Base-by-base conservation (phyloP, 129 eudicot species). In the Deinandra increscens region DNA sequence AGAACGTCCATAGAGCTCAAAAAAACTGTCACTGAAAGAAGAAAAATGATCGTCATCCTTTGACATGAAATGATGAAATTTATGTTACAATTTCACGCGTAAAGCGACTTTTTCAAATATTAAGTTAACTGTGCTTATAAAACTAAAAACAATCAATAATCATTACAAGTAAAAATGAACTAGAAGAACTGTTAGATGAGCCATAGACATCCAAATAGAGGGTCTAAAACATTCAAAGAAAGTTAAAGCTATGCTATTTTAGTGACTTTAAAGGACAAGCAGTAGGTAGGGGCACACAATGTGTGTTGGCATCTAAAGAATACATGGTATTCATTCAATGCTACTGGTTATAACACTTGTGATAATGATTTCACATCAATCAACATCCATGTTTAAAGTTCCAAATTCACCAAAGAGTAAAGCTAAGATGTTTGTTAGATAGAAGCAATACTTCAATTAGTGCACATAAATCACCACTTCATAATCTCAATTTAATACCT, bases 231-330 rank as follows among this genome's bases (percentile, higher is more conserved):
- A 33, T 60, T 72, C 50, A 44, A 60, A 45, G 49, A 36, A 39
- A 67, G 59, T 17, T 67, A 36, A 55, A 66, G 61, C 53, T 36
- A 68, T 60, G 39, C 15, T n/a, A 55, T 29, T 33, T 54, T 41
- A 31, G 67, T 19, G 45, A 59, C 14, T 8, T 50, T 36, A 17
- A 46, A 76, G 70, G 59, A 76, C 75, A 68, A 37, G 29, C 26
- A 62, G 69, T 76, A 60, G 55, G 70, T 59, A 38, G 69, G 75
- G 81, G 70, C 71, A 60, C 34, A 60, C 26, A 68, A 65, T 68
- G 75, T 54, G 49, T 76, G 75, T 76, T 60, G 48, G 64, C 63
- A 69, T 65, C 67, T 7, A 49, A 69, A 53, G 9, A 56, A 18
- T 69, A 42, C 65, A 68, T 67, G 69, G 11, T 68, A 56, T 59